Evolutionary conservation across 768 basidiomycete genomes (phyloP), one percentile per base, ranked within the genome.

Genomic region (Leucosporidium yakuticum): DNA sequence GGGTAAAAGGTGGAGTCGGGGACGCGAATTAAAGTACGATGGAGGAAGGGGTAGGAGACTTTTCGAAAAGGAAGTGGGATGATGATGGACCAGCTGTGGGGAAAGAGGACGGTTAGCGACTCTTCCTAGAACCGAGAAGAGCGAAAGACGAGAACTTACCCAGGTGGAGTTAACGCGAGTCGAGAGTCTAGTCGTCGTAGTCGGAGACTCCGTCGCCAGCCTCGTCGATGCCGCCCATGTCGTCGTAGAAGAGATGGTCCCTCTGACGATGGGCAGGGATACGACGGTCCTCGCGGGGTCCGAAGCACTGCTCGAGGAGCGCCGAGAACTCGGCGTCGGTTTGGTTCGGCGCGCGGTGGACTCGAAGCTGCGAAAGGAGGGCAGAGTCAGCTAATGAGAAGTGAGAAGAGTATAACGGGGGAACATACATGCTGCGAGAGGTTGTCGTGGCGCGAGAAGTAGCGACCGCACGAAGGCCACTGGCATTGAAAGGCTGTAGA

Each of bases 381-480:
- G 39, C n/a, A 20, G 4, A 0, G 36, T 31, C 44, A 50, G 49
- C 34, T 36, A 19, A 6, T 12, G 53, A 34, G n/a, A 12, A 44
- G 21, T 21, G 0, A 25, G 11, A 4, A 8, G 17, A 32, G 47
- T 31, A 32, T 4, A 1, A 32, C 1, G 0, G 25, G n/a, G 19
- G 4, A 25, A 61, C 68, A 11, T 6, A 69, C 64, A 74, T 90
- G 89, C 78, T 90, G 89, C 57, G 87, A 82, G 44, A 90, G 83
- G 77, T 90, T 90, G 76, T 90, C 89, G 71, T 87, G 87, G 69
- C 89, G 83, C 67, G 88, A 88, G 77, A 90, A 91, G 73, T 81
- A 82, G 76, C 88, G 88, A 76, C 84, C 84, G 79, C 89, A 91
- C 36, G 80, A 76, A 5, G 84, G 82, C 74, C 83, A 83, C 32